Evolutionary conservation across 2,329 filamentous ascomycete species (phyloP).

Genomic region (Penicillium sp.): DNA sequence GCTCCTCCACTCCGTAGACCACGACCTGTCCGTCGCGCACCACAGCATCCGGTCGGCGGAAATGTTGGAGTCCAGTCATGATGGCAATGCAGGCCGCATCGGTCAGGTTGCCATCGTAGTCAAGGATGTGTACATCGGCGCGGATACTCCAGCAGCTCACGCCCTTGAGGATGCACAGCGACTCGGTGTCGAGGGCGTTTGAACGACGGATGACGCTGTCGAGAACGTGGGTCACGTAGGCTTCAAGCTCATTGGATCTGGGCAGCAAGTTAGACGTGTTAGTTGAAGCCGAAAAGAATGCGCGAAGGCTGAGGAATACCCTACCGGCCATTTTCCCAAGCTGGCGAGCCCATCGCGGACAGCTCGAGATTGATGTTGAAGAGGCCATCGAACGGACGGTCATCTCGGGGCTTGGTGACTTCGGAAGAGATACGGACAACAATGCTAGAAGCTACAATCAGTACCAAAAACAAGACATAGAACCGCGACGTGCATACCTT

Average conservation of each 20-base stretch:
- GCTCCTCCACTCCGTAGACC: conserved; percentile 79
- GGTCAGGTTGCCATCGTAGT: conserved; percentile 86
- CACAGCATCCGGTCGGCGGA: conserved; percentile 83
- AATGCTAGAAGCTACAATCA: conserved; percentile 57
- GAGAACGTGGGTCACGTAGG: conserved; percentile 81
- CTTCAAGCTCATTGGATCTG: conserved; percentile 78
- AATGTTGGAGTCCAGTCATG: conserved; percentile 86
- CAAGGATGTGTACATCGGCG: conserved; percentile 87
- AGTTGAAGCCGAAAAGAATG: background rate
- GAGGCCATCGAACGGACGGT: conserved; percentile 92
- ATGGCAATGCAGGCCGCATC: conserved; percentile 85
- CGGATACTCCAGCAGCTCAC: conserved; percentile 89
- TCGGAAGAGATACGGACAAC: conserved; percentile 84
- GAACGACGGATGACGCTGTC: conserved; percentile 94
- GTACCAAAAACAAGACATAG: conserved; percentile 2
- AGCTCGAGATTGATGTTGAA: conserved; percentile 92
- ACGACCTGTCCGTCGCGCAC: conserved; percentile 83
- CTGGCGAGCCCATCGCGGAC: conserved; percentile 86
- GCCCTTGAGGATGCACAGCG: conserved; percentile 87
- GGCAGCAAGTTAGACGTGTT: conserved; percentile 9
- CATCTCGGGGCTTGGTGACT: conserved; percentile 79
- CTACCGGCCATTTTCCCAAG: conserved; percentile 80
- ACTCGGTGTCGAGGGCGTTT: conserved; percentile 91
- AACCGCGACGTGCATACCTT: conserved; percentile 57
- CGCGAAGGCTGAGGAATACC: conserved; percentile 15